phyloP scores from a whole-genome alignment of 202 grass and related monocot species.

The Thinopyrum obtusiflorum region DNA sequence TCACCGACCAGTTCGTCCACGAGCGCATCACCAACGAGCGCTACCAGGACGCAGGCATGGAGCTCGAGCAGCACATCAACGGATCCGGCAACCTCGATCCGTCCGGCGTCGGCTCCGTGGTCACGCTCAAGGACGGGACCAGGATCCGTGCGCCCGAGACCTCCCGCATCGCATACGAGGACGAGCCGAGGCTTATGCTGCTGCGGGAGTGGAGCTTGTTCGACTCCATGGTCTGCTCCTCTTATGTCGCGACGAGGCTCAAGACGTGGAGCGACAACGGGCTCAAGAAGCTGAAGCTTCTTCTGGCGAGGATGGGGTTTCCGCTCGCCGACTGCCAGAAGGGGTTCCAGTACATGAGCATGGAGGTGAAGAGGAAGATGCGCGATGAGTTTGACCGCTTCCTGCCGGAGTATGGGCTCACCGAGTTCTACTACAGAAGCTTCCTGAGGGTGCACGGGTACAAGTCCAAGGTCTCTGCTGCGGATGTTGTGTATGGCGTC shows the following conservation, averaged over 20 bases:
- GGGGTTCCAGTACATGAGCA: slow-evolving; percentile 91
- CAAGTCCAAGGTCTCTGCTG: slow-evolving; percentile 70
- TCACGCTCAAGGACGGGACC: slow-evolving; percentile 90
- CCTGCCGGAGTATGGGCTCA: slow-evolving; percentile 78
- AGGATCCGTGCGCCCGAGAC: slow-evolving; percentile 75
- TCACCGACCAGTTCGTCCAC: slow-evolving; percentile 92
- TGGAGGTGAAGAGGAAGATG: slow-evolving; percentile 90
- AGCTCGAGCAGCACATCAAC: slow-evolving; percentile 89
- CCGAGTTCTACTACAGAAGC: slow-evolving; percentile 78
- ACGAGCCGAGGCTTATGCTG: slow-evolving; percentile 80
- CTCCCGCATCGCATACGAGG: slow-evolving; percentile 83
- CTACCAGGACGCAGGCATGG: slow-evolving; percentile 74
- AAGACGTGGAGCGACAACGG: slow-evolving; percentile 96
- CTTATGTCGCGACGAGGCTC: slow-evolving; percentile 81
- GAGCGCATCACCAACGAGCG: slow-evolving; percentile 91
- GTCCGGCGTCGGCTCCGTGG: slow-evolving; percentile 33
- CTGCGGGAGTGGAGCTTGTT: slow-evolving; percentile 83
- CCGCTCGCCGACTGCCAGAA: slow-evolving; percentile 83
- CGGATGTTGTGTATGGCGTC: slow-evolving; percentile 81
- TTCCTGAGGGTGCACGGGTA: slow-evolving; percentile 82
- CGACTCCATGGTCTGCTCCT: slow-evolving; percentile 90
- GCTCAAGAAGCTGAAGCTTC: slow-evolving; percentile 88
- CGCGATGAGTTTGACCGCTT: slow-evolving; percentile 71
- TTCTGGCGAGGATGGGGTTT: slow-evolving; percentile 83
- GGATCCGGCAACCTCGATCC: slow-evolving; percentile 63